These are phyloP conservation scores for Syncephalastrum racemosum DNA, from an alignment of 371 early-diverging fungal species.

Conservation along the genomic window DNA sequence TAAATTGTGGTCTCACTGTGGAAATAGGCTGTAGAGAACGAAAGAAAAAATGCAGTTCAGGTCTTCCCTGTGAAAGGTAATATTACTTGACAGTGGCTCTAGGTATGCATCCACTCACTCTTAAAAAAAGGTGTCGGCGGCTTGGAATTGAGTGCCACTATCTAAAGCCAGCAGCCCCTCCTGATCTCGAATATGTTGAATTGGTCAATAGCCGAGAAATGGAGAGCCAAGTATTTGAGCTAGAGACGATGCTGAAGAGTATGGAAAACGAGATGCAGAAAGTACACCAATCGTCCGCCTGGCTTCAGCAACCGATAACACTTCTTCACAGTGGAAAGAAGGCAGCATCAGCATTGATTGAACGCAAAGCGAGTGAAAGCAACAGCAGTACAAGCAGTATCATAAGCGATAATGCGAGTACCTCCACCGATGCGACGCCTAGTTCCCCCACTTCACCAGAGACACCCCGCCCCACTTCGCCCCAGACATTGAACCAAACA, in stretches of 20 bases:
- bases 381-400: too few relatives aligned
- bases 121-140: conserved; percentile 11
- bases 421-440: too few relatives aligned
- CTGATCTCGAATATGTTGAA: conserved; percentile 10
- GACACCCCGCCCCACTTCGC: too few relatives aligned
- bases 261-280: conserved; percentile 14
- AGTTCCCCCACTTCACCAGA: too few relatives aligned
- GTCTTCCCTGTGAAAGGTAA: conserved; percentile 46
- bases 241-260: conserved; percentile 6
- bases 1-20: not conserved
- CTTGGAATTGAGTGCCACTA: conserved; percentile 18
- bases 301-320: too few relatives aligned
- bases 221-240: conserved; percentile 10
- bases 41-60: conserved; percentile 44
- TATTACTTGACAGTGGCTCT: not conserved
- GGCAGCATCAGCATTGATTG: too few relatives aligned
- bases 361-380: too few relatives aligned
- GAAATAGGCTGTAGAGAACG: conserved; percentile 46
- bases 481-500: too few relatives aligned
- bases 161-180: conserved; percentile 13
- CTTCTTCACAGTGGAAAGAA: too few relatives aligned
- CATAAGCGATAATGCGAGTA: too few relatives aligned
- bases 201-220: conserved; percentile 11
- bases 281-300: conserved; percentile 4
- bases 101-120: not conserved